Evolutionary conservation across 169 alveolate species (phyloP), one percentile per base, ranked within the genome.

Genomic region (Plasmodium reichenowi): DNA sequence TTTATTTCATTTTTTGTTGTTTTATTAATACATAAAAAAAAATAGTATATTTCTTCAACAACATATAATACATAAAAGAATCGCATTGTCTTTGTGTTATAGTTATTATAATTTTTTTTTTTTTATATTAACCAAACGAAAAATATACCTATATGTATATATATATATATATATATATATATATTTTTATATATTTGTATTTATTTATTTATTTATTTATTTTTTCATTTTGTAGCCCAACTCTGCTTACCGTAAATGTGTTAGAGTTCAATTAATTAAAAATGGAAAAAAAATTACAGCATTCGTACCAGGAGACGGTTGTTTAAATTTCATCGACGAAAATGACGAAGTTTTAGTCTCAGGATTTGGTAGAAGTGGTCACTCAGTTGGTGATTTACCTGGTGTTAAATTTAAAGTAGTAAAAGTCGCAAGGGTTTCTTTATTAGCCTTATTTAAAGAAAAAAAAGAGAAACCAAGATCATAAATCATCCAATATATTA

Each of bases 361-460:
- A 88, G 99, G 99, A 26, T 98, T 99, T 96, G 99, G 99, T 78
- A 98, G 99, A 91, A 94, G 97, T 80, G 99, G 99, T 68, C 99
- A 99, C 95, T 99, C 99, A 76, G 99, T 98, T 89, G 99, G 99
- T 78, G 99, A 99, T 96, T 94, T 99, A 93, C 99, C 99, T 68
- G 99, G 99, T 78, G 99, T 99, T 92, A 99, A 99, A 93, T 99
- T 98, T 97, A 98, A 98, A 97, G 99, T 98, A 62, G 99, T 98
- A 72, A 98, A 98, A 96, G 99, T 98, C 38, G 98, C 99, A 20
- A 99, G 99, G 52, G 98, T 95, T 48, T 97, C 99, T 32, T 96
- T 98, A 52, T 91, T 96, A 71, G 99, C 99, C 43, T 97, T 98
- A 56, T 98, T 96, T 98, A 96, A 95, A 91, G 99, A 98, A 93